Percentiles rank a stretch among this genome's conserved stretches.
Evolutionary conservation across 2,329 filamentous ascomycete genomes (phyloP).

Genomic region (Myriosclerotinia duriaeana): DNA sequence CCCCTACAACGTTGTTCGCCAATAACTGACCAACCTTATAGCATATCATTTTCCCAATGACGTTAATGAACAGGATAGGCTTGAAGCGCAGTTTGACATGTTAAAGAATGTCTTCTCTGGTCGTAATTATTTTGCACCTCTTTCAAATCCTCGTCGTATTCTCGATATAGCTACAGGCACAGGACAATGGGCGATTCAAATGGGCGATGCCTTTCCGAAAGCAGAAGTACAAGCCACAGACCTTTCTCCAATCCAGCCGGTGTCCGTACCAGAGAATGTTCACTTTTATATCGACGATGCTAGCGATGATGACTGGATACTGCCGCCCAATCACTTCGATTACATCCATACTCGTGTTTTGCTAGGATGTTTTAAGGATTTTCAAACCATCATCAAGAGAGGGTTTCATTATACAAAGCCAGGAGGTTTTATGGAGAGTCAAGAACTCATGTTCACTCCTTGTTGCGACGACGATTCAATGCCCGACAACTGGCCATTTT

Average conservation of each 20-base stretch:
- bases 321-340: slow-evolving; percentile 52
- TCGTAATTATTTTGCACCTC: slow-evolving; percentile 46
- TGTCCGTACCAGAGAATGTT: slow-evolving; percentile 68
- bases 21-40: slow-evolving; percentile 20
- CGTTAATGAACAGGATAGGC: slow-evolving; percentile 49
- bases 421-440: slow-evolving; percentile 42
- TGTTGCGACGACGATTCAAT: slow-evolving; percentile 47
- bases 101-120: slow-evolving; percentile 42
- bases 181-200: slow-evolving; percentile 60
- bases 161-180: slow-evolving; percentile 50
- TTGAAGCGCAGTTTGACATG: slow-evolving; percentile 51
- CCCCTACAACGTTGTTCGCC: neutral
- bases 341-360: slow-evolving; percentile 54
- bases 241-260: slow-evolving; percentile 66
- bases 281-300: slow-evolving; percentile 60
- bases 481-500: slow-evolving; percentile 32
- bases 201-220: slow-evolving; percentile 61
- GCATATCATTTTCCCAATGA: slow-evolving; percentile 48
- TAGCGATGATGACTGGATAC: slow-evolving; percentile 47
- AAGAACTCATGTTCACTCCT: slow-evolving; percentile 46
- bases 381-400: slow-evolving; percentile 54
- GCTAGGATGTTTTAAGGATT: slow-evolving; percentile 34
- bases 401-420: slow-evolving; percentile 44
- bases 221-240: slow-evolving; percentile 62
- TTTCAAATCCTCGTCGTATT: slow-evolving; percentile 41